A percentile compares a stretch with the other conserved stretches of the same genome.
Evolutionary conservation across 2,329 filamentous ascomycete genomes (phyloP).

Genomic region (Aspergillus sp.): DNA sequence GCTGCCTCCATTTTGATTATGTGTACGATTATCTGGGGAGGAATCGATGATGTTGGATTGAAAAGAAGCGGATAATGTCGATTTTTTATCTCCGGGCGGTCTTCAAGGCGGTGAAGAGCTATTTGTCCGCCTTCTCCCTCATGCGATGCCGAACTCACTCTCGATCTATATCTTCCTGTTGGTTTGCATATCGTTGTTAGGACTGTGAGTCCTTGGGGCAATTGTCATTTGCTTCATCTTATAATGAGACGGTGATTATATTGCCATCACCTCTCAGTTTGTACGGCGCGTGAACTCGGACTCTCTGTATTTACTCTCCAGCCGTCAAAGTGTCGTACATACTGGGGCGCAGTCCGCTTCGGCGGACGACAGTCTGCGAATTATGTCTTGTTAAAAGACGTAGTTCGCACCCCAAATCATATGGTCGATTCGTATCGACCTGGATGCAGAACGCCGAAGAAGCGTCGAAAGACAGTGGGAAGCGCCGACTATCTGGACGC

Average conservation of each 20-base stretch:
- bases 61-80: slow-evolving; percentile 10
- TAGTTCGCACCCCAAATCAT: background rate
- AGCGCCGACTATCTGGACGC: slow-evolving; percentile 33
- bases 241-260: background rate
- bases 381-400: slow-evolving; percentile 11
- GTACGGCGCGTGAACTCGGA: background rate
- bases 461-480: slow-evolving; percentile 20
- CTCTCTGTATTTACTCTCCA: background rate
- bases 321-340: slow-evolving; percentile 40
- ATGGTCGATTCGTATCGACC: slow-evolving; percentile 26
- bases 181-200: too few relatives aligned
- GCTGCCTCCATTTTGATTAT: slow-evolving; percentile 51
- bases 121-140: background rate
- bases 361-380: slow-evolving; percentile 29
- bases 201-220: background rate
- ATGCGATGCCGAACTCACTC: background rate
- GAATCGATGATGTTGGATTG: slow-evolving; percentile 8
- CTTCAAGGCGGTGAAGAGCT: slow-evolving; percentile 19
- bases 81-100: slow-evolving; percentile 28
- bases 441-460: slow-evolving; percentile 32
- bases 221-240: background rate
- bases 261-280: background rate
- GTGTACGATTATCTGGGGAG: slow-evolving; percentile 1
- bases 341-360: slow-evolving; percentile 35
- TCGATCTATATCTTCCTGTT: background rate